A percentile compares a stretch with the other conserved stretches of the same genome.
These are phyloP conservation scores for Pseudozyma sp. DNA, from an alignment of 1,284 basidiomycete species.

Conservation along the genomic window DNA sequence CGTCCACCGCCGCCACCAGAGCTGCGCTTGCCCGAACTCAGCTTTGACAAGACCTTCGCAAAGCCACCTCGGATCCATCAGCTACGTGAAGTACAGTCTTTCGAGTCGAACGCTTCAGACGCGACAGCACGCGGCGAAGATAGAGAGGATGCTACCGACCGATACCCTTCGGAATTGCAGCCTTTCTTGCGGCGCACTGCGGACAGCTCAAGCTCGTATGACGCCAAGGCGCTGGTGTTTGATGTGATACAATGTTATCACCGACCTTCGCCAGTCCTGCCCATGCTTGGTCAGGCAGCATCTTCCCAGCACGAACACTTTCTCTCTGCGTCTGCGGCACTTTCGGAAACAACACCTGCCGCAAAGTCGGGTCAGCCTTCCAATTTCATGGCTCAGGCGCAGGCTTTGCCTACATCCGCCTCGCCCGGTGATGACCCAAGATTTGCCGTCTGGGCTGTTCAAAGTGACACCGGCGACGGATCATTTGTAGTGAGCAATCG, in stretches of 20 bases:
- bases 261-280: conserved; percentile 5
- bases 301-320: not conserved
- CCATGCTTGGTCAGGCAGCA: not conserved
- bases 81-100: conserved; percentile 49
- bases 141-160: conserved; percentile 6
- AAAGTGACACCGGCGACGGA: conserved; percentile 29
- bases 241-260: conserved; percentile 56
- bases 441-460: conserved; percentile 61
- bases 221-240: conserved; percentile 39
- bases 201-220: not conserved
- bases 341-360: not conserved
- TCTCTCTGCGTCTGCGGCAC: conserved; percentile 1
- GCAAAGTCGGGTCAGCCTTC: conserved; percentile 4
- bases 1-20: conserved; percentile 11
- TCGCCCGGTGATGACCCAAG: conserved; percentile 59
- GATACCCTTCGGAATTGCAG: conserved; percentile 27
- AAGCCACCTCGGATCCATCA: conserved; percentile 34
- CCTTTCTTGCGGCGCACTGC: conserved; percentile 13
- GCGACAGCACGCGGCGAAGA: conserved; percentile 35
- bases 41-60: conserved; percentile 25
- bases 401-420: conserved; percentile 39
- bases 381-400: conserved; percentile 38
- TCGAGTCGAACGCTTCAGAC: conserved; percentile 45
- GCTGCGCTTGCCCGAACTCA: conserved; percentile 35
- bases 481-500: conserved; percentile 40